phyloP scores from a whole-genome alignment of 2,329 filamentous ascomycete species.

The Boeremia exigua region DNA sequence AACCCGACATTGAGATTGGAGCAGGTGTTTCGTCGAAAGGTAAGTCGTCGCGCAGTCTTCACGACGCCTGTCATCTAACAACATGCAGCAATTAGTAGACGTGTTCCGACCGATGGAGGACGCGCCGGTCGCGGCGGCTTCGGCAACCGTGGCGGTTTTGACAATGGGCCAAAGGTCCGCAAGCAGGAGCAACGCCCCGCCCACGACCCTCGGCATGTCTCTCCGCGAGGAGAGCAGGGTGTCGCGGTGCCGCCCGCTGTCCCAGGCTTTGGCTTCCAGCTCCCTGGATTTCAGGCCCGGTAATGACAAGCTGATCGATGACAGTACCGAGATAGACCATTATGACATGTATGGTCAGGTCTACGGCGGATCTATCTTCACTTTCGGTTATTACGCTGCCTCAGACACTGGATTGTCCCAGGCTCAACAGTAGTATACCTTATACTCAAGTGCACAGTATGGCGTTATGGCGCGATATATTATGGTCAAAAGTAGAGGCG shows the following conservation, averaged over 20 bases:
- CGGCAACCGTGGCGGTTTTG: slow-evolving; percentile 24
- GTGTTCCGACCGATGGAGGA: slow-evolving; percentile 42
- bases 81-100: slow-evolving; percentile 41
- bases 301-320: not conserved
- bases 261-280: slow-evolving; percentile 61
- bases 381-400: not conserved
- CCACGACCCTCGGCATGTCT: slow-evolving; percentile 43
- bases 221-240: slow-evolving; percentile 45
- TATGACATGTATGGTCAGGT: not conserved
- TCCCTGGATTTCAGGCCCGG: slow-evolving; percentile 33
- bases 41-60: slow-evolving; percentile 23
- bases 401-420: not conserved
- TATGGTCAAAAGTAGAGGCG: not conserved
- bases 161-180: slow-evolving; percentile 36
- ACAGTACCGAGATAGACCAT: not conserved
- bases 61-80: slow-evolving; percentile 17
- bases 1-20: slow-evolving; percentile 98
- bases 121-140: slow-evolving; percentile 30
- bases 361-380: not conserved
- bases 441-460: slow-evolving; percentile 20
- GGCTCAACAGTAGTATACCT: not conserved
- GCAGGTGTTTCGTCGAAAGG: slow-evolving; percentile 95
- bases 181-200: slow-evolving; percentile 36
- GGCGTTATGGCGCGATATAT: slow-evolving; percentile 21
- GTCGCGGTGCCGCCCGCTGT: slow-evolving; percentile 61